Conservation (phyloP, 2,329 filamentous ascomycete species). For the Apiospora hydei region DNA sequence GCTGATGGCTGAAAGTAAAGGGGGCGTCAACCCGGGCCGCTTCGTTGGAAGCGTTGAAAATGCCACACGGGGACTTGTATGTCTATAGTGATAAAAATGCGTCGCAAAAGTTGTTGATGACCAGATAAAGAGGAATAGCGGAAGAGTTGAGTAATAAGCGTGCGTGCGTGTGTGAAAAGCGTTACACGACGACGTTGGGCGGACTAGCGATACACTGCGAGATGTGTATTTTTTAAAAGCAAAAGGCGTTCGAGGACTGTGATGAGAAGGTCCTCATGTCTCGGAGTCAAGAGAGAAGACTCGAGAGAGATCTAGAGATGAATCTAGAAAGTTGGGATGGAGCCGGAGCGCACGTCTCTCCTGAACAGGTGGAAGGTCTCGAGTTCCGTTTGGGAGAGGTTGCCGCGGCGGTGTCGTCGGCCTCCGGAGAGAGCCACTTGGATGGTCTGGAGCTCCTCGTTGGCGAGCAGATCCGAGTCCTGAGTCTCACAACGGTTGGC, state of each 20-base stretch:
- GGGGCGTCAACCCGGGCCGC: constrained; percentile 20
- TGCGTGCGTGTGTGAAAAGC: background rate
- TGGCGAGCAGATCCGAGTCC: constrained; percentile 20
- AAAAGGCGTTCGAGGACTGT: constrained; percentile 3
- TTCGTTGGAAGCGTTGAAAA: constrained; percentile 21
- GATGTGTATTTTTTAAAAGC: background rate
- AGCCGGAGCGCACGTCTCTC: constrained; percentile 18
- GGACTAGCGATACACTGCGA: background rate
- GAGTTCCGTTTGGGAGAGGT: constrained; percentile 20
- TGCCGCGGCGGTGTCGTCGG: constrained; percentile 23
- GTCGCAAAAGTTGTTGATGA: background rate
- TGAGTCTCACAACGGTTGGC: constrained; percentile 17
- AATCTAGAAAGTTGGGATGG: constrained; percentile 12
- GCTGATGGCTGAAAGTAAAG: background rate
- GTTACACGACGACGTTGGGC: constrained; percentile 3
- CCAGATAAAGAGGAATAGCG: background rate
- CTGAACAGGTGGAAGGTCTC: constrained; percentile 25
- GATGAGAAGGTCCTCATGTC: constrained; percentile 10
- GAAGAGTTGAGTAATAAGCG: background rate
- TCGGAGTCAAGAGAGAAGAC: background rate
- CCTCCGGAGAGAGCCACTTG: constrained; percentile 20
- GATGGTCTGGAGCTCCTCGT: constrained; percentile 23
- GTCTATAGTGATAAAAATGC: background rate
- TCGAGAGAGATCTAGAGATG: background rate
- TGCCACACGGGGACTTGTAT: constrained; percentile 18